These are phyloP conservation scores for Lasiodiplodia theobromae DNA, from an alignment of 2,329 filamentous ascomycete genomes.

Conservation along the genomic window DNA sequence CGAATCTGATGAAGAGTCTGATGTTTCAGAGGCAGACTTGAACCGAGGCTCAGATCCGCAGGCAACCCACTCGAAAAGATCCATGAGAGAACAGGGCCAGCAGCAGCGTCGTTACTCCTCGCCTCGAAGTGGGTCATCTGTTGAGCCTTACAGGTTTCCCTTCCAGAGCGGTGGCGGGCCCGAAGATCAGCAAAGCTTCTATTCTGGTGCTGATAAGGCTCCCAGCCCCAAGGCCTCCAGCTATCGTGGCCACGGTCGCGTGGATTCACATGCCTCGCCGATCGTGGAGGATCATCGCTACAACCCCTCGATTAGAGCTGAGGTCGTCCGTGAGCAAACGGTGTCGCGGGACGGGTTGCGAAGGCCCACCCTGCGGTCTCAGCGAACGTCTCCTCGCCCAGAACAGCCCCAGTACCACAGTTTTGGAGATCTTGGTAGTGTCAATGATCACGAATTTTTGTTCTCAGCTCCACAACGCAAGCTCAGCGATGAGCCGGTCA, in stretches of 20 bases:
- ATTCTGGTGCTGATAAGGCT: conserved; percentile 1
- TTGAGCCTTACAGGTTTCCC: conserved; percentile 4
- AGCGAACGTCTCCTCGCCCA: neutral
- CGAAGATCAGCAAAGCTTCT: conserved; percentile 18
- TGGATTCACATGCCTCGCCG: neutral
- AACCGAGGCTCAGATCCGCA: neutral
- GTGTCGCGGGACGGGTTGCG: neutral
- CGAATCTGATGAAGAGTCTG: neutral
- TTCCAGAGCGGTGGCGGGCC: conserved; percentile 3
- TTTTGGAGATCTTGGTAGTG: neutral
- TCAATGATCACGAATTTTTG: neutral
- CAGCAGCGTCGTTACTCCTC: neutral
- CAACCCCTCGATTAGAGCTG: conserved; percentile 7
- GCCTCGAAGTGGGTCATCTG: neutral
- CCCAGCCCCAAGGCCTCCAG: conserved; percentile 9
- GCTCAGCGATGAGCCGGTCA: conserved; percentile 2
- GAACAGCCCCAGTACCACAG: neutral
- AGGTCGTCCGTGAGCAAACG: neutral
- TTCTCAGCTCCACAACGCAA: neutral
- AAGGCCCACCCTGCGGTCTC: neutral
- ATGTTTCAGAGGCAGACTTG: neutral
- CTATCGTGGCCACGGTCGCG: neutral
- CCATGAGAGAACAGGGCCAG: too few relatives aligned
- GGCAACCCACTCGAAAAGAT: neutral
- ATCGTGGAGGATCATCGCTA: neutral